phyloP scores from a whole-genome alignment of 1,284 basidiomycete species.

The Irpex lacteus region DNA sequence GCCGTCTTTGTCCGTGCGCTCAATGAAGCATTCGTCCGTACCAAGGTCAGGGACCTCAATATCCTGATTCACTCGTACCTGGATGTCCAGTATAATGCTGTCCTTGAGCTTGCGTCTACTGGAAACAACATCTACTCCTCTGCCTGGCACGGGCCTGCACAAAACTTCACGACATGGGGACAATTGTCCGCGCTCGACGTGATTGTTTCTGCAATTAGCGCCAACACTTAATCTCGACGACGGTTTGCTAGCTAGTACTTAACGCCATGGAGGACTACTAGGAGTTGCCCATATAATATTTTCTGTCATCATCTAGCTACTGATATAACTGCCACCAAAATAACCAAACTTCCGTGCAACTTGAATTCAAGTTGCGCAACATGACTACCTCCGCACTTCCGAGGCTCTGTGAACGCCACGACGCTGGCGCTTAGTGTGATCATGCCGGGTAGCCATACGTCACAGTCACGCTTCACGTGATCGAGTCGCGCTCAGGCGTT shows the following conservation, averaged over 20 bases:
- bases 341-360: neutral
- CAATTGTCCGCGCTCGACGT: constrained; percentile 47
- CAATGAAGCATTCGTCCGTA: constrained; percentile 41
- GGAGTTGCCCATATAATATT: too few species aligned
- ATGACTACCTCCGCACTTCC: neutral
- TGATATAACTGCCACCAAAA: too few species aligned
- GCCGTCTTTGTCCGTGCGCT: constrained; percentile 46
- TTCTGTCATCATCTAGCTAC: too few species aligned
- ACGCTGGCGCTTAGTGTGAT: neutral
- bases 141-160: constrained; percentile 41
- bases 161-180: constrained; percentile 45
- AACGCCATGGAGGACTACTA: too few species aligned
- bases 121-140: constrained; percentile 39
- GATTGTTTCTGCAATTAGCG: constrained; percentile 36
- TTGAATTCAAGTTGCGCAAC: neutral
- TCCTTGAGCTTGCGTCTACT: constrained; percentile 44
- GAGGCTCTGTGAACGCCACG: neutral
- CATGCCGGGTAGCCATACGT: neutral
- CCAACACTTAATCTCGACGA: constrained; percentile 20
- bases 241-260: too few species aligned
- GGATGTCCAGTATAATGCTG: constrained; percentile 51
- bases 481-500: neutral
- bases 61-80: constrained; percentile 44
- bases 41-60: constrained; percentile 27
- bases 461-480: constrained; percentile 1